Percentiles rank a stretch among this genome's conserved stretches.
Evolutionary conservation across 2,329 filamentous ascomycete genomes (phyloP).

Genomic region (Tolypocladium nubicola): DNA sequence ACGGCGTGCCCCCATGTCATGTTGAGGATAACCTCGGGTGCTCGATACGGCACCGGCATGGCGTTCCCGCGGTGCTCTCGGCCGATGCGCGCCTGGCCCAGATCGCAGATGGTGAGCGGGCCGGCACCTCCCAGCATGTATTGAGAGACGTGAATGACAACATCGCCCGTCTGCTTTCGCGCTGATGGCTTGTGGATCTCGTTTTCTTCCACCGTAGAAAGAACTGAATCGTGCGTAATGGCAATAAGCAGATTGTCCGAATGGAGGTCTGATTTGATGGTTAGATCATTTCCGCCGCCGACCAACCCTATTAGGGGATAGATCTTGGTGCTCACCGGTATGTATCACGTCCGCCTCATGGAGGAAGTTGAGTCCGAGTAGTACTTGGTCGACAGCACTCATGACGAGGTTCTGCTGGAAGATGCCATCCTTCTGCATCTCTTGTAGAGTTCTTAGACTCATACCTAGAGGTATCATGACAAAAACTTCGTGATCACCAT

Average conservation of each 20-base stretch:
- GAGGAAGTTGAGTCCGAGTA: constrained; percentile 13
- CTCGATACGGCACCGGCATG: constrained; percentile 20
- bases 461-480: constrained; percentile 26
- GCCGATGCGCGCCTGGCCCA: constrained; percentile 25
- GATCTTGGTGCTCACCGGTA: constrained; percentile 11
- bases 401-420: constrained; percentile 16
- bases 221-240: constrained; percentile 17
- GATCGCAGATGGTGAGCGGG: constrained; percentile 19
- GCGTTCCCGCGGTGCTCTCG: constrained; percentile 10
- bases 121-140: constrained; percentile 20
- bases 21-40: constrained; percentile 25
- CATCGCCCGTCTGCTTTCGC: constrained; percentile 15
- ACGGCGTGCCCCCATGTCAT: constrained; percentile 21
- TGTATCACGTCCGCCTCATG: constrained; percentile 15
- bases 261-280: constrained; percentile 18
- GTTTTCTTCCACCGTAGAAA: constrained; percentile 17
- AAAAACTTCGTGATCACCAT: constrained; percentile 21
- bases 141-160: constrained; percentile 19
- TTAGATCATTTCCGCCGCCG: not conserved
- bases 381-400: constrained; percentile 11
- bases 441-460: constrained; percentile 22
- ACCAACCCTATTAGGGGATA: too few species aligned
- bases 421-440: constrained; percentile 12
- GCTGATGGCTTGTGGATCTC: constrained; percentile 19
- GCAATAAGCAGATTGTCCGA: constrained; percentile 25